These are phyloP conservation scores for Globisporangium rhizosaccharum DNA, from an alignment of 352 stramenopile species.

Conservation along the genomic window DNA sequence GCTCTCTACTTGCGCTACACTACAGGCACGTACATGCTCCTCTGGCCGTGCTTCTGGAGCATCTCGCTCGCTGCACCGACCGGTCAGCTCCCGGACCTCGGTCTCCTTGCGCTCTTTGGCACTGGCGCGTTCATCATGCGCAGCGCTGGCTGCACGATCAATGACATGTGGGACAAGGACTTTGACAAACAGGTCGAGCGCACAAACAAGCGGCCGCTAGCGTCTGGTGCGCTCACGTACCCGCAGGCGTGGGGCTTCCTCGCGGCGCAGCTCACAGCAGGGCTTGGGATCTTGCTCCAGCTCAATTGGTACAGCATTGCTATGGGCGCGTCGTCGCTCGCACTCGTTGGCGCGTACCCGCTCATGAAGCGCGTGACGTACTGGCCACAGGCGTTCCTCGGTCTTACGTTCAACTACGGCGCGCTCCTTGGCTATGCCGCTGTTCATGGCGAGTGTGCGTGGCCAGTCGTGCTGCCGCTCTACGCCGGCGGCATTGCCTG, in stretches of 20 bases:
- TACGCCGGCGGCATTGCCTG: slow-evolving; percentile 94
- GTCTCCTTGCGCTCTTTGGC: slow-evolving; percentile 77
- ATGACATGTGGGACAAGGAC: slow-evolving; percentile 99
- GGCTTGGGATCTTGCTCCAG: slow-evolving; percentile 92
- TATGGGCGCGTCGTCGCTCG: slow-evolving; percentile 90
- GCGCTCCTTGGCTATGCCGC: slow-evolving; percentile 93
- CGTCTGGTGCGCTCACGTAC: slow-evolving; percentile 87
- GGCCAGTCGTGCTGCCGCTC: slow-evolving; percentile 89
- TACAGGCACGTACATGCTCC: slow-evolving; percentile 91
- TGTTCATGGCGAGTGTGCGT: slow-evolving; percentile 77
- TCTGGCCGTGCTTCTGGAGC: slow-evolving; percentile 97
- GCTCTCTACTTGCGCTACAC: neutral
- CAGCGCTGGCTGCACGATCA: slow-evolving; percentile 97
- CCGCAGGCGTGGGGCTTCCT: slow-evolving; percentile 92
- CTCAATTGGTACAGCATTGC: slow-evolving; percentile 94
- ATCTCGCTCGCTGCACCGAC: slow-evolving; percentile 90
- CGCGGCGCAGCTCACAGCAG: slow-evolving; percentile 87
- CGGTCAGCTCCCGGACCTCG: slow-evolving; percentile 73
- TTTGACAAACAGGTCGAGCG: slow-evolving; percentile 95
- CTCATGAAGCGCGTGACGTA: slow-evolving; percentile 98
- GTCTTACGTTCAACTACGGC: slow-evolving; percentile 98
- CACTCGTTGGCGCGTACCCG: slow-evolving; percentile 94
- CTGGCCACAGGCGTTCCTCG: slow-evolving; percentile 96
- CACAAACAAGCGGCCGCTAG: slow-evolving; percentile 93
- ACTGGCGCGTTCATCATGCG: slow-evolving; percentile 96